Evolutionary conservation across 176 grass and related monocot species (phyloP).

Genomic region (Musa itinerans): DNA sequence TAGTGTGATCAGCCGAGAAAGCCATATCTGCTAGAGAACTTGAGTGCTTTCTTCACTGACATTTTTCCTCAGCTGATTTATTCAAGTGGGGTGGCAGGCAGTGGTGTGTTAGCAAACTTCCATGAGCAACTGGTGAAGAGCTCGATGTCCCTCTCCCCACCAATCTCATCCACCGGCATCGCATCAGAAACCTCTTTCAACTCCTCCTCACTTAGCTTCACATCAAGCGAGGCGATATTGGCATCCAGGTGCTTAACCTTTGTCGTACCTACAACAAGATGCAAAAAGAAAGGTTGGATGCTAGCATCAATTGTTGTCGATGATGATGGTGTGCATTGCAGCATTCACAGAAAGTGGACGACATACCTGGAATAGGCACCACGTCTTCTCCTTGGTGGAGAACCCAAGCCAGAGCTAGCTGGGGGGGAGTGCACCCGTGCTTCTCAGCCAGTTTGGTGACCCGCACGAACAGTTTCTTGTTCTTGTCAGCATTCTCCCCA

Average conservation of each 20-base stretch:
- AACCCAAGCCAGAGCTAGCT: slow-evolving; percentile 23
- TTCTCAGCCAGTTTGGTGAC: slow-evolving; percentile 4
- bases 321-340: background rate
- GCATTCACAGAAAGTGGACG: background rate
- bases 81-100: background rate
- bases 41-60: too few species aligned
- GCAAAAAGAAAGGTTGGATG: background rate
- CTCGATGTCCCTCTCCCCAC: slow-evolving; percentile 41
- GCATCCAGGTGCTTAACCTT: slow-evolving; percentile 11
- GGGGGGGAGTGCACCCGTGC: slow-evolving; percentile 7
- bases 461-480: background rate
- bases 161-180: slow-evolving; percentile 39
- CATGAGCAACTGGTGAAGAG: slow-evolving; percentile 45
- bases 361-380: slow-evolving; percentile 14
- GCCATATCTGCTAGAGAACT: too few species aligned
- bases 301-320: too few species aligned
- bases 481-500: slow-evolving; percentile 18
- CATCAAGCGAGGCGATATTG: slow-evolving; percentile 3
- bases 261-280: slow-evolving; percentile 6
- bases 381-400: slow-evolving; percentile 20
- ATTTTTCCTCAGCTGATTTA: too few species aligned
- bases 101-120: slow-evolving; percentile 56
- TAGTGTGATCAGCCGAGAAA: too few species aligned
- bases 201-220: slow-evolving; percentile 9
- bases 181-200: slow-evolving; percentile 25